Evolutionary conservation across 495 filamentous ascomycete genomes (phyloP), one percentile per base, ranked within the genome.

Genomic region (Pseudevernia furfuracea): DNA sequence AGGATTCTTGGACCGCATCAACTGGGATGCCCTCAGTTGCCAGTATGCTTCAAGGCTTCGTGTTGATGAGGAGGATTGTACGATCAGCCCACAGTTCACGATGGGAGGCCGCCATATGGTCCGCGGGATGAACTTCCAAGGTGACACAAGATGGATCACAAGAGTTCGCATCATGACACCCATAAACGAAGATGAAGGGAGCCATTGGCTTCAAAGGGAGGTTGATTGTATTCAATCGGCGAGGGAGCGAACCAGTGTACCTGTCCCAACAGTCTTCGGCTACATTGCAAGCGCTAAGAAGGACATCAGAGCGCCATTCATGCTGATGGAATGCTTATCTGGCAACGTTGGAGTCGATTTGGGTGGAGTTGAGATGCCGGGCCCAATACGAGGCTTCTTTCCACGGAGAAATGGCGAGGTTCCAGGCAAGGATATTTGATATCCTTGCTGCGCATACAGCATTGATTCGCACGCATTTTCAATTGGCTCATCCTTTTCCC

Each of bases 381-480:
- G 12, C 38, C 14, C 25, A 60, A 34, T 12, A 49, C 6, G 49
- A 60, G 30, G 0, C 25, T 4, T 25, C 5, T 0, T 60, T 60
- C 58, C 25, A 34, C 11, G 9, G 1, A 1, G 58, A 46, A 7
- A 46, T 60, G 37, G 39, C 58, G 17, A 46, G 28, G 8, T 36
- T 32, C 15, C 39, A 60, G 28, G 58, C 36, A 34, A 34, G 28
- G n/a, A n/a, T n/a, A n/a, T n/a, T n/a, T n/a, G n/a, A n/a, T n/a
- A n/a, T n/a, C n/a, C n/a, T n/a, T n/a, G n/a, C n/a, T n/a, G n/a
- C n/a, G n/a, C n/a, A n/a, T n/a, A n/a, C n/a, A n/a, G n/a, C n/a
- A n/a, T n/a, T n/a, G n/a, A n/a, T n/a, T 56, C 52, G 52, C 52
- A 56, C 52, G 52, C 52, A 56, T 56, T 56, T 53, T 56, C 28